phyloP scores from a whole-genome alignment of 495 filamentous ascomycete species.

The Tuber melanosporum region DNA sequence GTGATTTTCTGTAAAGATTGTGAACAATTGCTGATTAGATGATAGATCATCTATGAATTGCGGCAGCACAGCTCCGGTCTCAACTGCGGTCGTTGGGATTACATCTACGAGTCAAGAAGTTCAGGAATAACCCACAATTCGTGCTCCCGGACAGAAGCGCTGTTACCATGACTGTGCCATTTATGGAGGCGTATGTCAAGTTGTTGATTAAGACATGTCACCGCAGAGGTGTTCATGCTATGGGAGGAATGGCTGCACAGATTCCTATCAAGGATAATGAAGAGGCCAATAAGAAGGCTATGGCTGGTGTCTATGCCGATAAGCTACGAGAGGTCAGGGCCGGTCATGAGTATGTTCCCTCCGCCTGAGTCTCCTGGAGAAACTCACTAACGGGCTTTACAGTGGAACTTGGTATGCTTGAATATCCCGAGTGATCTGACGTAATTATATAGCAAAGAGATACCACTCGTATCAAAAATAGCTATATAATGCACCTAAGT shows the following conservation, averaged over 20 bases:
- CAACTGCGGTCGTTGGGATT: slow-evolving; percentile 99
- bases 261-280: slow-evolving; percentile 96
- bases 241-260: slow-evolving; percentile 99
- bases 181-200: slow-evolving; percentile 97
- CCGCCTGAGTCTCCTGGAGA: neutral
- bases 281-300: slow-evolving; percentile 83
- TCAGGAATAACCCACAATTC: slow-evolving; percentile 88
- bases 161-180: slow-evolving; percentile 97
- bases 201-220: slow-evolving; percentile 98
- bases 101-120: slow-evolving; percentile 99
- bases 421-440: neutral
- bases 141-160: slow-evolving; percentile 84
- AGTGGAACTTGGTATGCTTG: slow-evolving; percentile 39
- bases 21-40: slow-evolving; percentile 12
- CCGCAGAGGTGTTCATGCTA: slow-evolving; percentile 87
- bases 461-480: neutral
- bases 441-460: neutral
- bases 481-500: neutral
- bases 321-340: slow-evolving; percentile 94
- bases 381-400: slow-evolving; percentile 17
- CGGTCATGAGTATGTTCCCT: slow-evolving; percentile 65
- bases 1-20: neutral
- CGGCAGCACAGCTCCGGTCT: slow-evolving; percentile 92
- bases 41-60: slow-evolving; percentile 93
- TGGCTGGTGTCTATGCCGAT: slow-evolving; percentile 87